Percentiles rank a stretch among this genome's conserved stretches.
Evolutionary conservation across 2,329 filamentous ascomycete genomes (phyloP).

Genomic region (Penicillium nordicum): DNA sequence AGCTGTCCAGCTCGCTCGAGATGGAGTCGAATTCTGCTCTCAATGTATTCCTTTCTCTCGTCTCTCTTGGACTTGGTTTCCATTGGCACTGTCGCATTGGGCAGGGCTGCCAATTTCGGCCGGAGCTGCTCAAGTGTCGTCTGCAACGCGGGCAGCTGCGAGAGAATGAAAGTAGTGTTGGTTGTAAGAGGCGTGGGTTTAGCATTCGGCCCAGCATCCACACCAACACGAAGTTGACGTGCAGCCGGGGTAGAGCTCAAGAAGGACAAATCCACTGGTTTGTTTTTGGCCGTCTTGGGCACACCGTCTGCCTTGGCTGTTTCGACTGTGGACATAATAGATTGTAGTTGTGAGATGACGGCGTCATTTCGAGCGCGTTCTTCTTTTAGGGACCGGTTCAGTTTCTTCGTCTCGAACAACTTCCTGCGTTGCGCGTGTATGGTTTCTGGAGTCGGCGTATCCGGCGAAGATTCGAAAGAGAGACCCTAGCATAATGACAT

Average conservation of each 20-base stretch:
- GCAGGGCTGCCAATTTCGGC: conserved; percentile 56
- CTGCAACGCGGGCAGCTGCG: conserved; percentile 76
- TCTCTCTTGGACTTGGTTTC: conserved; percentile 57
- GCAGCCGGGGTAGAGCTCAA: conserved; percentile 51
- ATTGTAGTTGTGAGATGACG: conserved; percentile 62
- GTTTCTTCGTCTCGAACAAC: conserved; percentile 72
- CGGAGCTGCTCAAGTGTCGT: conserved; percentile 65
- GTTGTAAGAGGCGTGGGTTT: conserved; percentile 43
- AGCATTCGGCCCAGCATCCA: conserved; percentile 33
- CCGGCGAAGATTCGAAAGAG: conserved; percentile 29
- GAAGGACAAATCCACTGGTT: conserved; percentile 51
- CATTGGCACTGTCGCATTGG: conserved; percentile 33
- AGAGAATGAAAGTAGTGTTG: conserved; percentile 66
- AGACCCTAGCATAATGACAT: conserved; percentile 32
- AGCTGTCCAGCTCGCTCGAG: conserved; percentile 57
- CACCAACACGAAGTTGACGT: conserved; percentile 45
- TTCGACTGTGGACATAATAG: conserved; percentile 48
- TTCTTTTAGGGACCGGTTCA: conserved; percentile 66
- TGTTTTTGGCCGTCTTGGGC: conserved; percentile 17
- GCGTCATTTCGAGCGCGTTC: conserved; percentile 71
- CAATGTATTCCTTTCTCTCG: conserved; percentile 77
- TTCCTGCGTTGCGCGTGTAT: conserved; percentile 70
- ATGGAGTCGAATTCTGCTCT: conserved; percentile 71
- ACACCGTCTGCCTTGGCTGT: conserved; percentile 18
- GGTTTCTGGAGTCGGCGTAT: conserved; percentile 60